Percentiles rank a stretch among this genome's conserved stretches.
Evolutionary conservation across 495 filamentous ascomycete species (phyloP).

Genomic region (Xylaria acuta): DNA sequence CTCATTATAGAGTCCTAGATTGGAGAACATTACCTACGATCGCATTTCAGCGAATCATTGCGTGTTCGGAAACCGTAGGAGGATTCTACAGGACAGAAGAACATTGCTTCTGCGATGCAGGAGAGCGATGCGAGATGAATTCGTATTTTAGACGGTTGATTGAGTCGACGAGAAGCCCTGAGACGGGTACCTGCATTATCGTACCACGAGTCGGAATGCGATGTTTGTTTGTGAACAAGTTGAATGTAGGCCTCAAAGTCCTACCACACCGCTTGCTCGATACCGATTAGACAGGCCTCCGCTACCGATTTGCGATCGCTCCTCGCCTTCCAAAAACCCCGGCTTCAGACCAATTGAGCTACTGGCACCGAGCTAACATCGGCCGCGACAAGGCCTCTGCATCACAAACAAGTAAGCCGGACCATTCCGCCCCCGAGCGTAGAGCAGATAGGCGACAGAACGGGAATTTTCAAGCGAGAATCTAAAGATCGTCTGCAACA

Average conservation of each 20-base stretch:
- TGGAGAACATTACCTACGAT: not conserved
- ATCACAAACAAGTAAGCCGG: constrained; percentile 4
- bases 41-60: not conserved
- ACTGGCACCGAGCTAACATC: not conserved
- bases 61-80: not conserved
- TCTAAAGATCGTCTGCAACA: not conserved
- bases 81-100: not conserved
- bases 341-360: not conserved
- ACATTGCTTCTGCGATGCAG: not conserved
- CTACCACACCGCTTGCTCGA: constrained; percentile 11
- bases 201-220: not conserved
- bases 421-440: not conserved
- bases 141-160: not conserved
- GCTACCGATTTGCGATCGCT: not conserved
- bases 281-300: not conserved
- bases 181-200: not conserved
- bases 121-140: not conserved
- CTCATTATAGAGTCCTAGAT: not conserved
- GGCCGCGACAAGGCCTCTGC: not conserved
- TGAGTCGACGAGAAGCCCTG: not conserved
- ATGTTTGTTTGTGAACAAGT: not conserved
- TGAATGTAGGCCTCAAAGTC: not conserved
- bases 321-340: not conserved
- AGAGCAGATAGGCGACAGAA: not conserved
- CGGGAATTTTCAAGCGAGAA: not conserved